phyloP scores from a whole-genome alignment of 2,329 filamentous ascomycete species.

The Monosporascus ibericus region DNA sequence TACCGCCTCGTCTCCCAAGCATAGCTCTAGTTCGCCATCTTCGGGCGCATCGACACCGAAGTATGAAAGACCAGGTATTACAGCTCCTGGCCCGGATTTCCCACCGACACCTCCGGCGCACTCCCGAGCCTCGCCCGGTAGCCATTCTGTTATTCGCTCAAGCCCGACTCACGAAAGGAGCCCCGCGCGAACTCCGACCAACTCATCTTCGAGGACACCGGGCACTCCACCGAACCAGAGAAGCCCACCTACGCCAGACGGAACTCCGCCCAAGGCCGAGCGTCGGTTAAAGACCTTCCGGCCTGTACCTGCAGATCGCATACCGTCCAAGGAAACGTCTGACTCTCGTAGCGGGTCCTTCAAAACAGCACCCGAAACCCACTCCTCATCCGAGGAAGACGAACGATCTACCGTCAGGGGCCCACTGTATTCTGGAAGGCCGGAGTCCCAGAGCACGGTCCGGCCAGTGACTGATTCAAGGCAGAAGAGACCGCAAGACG shows the following conservation, averaged over 20 bases:
- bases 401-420: constrained; percentile 35
- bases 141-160: constrained; percentile 37
- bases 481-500: constrained; percentile 26
- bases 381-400: constrained; percentile 56
- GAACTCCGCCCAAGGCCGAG: constrained; percentile 58
- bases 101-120: constrained; percentile 60
- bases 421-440: constrained; percentile 31
- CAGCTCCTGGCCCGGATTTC: constrained; percentile 38
- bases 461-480: constrained; percentile 29
- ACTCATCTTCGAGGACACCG: constrained; percentile 35
- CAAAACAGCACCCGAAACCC: constrained; percentile 62
- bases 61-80: constrained; percentile 36
- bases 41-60: constrained; percentile 34
- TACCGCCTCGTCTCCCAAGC: constrained; percentile 17
- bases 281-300: constrained; percentile 39
- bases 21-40: constrained; percentile 23
- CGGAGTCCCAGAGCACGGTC: constrained; percentile 37
- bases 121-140: constrained; percentile 51
- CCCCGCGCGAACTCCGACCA: constrained; percentile 32
- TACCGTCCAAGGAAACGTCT: constrained; percentile 44
- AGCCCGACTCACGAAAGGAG: constrained; percentile 34
- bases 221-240: constrained; percentile 58
- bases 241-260: constrained; percentile 69
- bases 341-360: constrained; percentile 66
- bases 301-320: constrained; percentile 41